phyloP scores from a whole-genome alignment of 495 filamentous ascomycete genomes.

The Penicillium canariense region DNA sequence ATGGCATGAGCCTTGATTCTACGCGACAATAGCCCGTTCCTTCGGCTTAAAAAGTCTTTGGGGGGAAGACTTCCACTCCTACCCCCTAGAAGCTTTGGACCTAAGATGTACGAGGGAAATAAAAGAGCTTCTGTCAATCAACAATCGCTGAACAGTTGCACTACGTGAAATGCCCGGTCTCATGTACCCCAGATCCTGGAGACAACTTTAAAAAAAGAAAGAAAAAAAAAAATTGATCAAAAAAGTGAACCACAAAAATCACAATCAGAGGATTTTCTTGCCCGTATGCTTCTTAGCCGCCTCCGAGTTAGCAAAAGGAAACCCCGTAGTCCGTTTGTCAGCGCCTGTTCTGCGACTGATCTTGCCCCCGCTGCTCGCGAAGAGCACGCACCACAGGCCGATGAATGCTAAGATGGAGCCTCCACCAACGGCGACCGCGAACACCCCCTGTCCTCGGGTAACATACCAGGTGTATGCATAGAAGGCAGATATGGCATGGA shows the following conservation, averaged over 20 bases:
- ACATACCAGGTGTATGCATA: conserved; percentile 67
- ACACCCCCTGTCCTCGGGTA: conserved; percentile 49
- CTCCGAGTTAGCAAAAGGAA: conserved; percentile 60
- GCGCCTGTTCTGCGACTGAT: conserved; percentile 71
- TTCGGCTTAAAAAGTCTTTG: no score
- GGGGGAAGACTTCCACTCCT: not conserved
- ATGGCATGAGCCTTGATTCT: no score
- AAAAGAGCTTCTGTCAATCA: not conserved
- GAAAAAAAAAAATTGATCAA: no score
- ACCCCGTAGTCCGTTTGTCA: conserved; percentile 76
- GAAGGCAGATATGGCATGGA: conserved; percentile 62
- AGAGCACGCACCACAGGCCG: conserved; percentile 73
- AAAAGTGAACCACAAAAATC: no score
- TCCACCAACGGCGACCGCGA: conserved; percentile 52
- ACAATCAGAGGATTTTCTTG: conserved; percentile 29
- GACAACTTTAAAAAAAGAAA: not conserved
- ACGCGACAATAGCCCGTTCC: no score
- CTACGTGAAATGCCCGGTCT: not conserved
- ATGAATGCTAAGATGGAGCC: conserved; percentile 55
- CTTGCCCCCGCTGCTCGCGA: conserved; percentile 60
- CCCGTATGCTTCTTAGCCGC: conserved; percentile 56
- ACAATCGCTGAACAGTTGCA: not conserved
- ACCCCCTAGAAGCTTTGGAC: not conserved
- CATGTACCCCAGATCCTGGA: not conserved
- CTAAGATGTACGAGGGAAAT: not conserved